A percentile compares a stretch with the other conserved stretches of the same genome.
Conservation (phyloP, 106 monocot genomes). For the Cymbidium sinense region DNA sequence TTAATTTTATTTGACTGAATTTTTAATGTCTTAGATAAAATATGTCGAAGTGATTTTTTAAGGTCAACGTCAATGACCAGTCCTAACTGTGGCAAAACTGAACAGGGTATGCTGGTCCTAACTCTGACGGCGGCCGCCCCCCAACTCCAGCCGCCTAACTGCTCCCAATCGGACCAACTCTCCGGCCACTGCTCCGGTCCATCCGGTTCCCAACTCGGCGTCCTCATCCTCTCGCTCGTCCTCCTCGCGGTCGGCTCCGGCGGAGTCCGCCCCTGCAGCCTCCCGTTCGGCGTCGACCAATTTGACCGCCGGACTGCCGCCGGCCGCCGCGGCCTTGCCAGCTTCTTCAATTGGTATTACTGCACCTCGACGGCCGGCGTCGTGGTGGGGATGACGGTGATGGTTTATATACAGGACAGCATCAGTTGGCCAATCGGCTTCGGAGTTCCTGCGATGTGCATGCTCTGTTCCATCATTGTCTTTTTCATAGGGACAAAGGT, state of each 20-base stretch:
- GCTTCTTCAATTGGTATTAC: conserved; percentile 95
- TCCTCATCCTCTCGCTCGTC: conserved; percentile 25
- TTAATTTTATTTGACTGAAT: too few relatives aligned
- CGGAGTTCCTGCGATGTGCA: conserved; percentile 33
- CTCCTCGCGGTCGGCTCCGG: conserved; percentile 29
- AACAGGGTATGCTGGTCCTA: conserved; percentile 38
- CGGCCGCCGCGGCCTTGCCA: conserved; percentile 32
- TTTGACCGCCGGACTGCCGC: conserved; percentile 23
- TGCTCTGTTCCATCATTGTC: conserved; percentile 32
- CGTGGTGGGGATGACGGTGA: conserved; percentile 31
- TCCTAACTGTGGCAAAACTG: too few relatives aligned
- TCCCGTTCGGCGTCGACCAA: conserved; percentile 52
- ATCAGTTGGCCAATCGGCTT: conserved; percentile 70
- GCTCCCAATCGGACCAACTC: conserved; percentile 2
- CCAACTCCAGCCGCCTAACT: conserved; percentile 24
- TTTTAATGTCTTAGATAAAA: too few relatives aligned
- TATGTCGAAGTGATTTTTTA: too few relatives aligned
- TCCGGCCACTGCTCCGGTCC: conserved; percentile 12
- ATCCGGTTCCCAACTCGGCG: conserved; percentile 1
- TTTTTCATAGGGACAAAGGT: conserved; percentile 42
- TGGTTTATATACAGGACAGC: conserved; percentile 67
- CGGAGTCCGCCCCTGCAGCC: conserved; percentile 49
- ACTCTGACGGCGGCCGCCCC: conserved; percentile 25
- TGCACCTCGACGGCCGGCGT: conserved; percentile 35
- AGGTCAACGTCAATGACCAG: too few relatives aligned